phyloP scores from a whole-genome alignment of 2,329 filamentous ascomycete species.

The Phaeoacremonium minimum region DNA sequence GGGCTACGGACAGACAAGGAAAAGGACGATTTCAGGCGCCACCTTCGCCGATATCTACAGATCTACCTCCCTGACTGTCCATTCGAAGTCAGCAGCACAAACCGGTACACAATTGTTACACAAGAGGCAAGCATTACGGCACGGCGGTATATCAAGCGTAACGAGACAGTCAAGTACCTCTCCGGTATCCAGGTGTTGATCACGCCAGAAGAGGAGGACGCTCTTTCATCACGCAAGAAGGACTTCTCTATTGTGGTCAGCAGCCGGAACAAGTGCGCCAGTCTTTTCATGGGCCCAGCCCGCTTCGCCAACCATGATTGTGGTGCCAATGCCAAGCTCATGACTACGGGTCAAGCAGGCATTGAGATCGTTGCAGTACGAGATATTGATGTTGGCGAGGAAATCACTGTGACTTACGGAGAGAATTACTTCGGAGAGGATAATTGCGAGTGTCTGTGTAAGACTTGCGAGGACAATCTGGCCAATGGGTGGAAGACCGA shows the following conservation, averaged over 20 bases:
- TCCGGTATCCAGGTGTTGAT: conserved; percentile 89
- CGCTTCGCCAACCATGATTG: conserved; percentile 98
- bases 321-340: conserved; percentile 81
- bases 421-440: conserved; percentile 93
- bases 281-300: conserved; percentile 89
- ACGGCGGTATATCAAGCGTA: conserved; percentile 70
- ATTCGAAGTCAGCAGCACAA: conserved; percentile 87
- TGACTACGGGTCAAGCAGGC: conserved; percentile 76
- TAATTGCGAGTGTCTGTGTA: conserved; percentile 92
- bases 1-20: conserved; percentile 71
- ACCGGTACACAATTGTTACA: conserved; percentile 87
- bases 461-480: conserved; percentile 71
- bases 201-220: conserved; percentile 83
- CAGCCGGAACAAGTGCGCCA: conserved; percentile 83
- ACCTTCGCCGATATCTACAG: conserved; percentile 85
- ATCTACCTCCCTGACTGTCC: conserved; percentile 93
- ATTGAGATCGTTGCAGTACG: conserved; percentile 86
- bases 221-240: conserved; percentile 75
- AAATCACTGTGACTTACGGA: conserved; percentile 95
- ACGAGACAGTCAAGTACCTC: conserved; percentile 86
- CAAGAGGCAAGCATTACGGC: conserved; percentile 88
- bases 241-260: conserved; percentile 98
- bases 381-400: conserved; percentile 81
- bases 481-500: conserved; percentile 78
- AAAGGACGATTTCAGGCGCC: conserved; percentile 78